These are phyloP conservation scores for Zymoseptoria ardabiliae DNA, from an alignment of 2,329 filamentous ascomycete genomes.

Conservation along the genomic window DNA sequence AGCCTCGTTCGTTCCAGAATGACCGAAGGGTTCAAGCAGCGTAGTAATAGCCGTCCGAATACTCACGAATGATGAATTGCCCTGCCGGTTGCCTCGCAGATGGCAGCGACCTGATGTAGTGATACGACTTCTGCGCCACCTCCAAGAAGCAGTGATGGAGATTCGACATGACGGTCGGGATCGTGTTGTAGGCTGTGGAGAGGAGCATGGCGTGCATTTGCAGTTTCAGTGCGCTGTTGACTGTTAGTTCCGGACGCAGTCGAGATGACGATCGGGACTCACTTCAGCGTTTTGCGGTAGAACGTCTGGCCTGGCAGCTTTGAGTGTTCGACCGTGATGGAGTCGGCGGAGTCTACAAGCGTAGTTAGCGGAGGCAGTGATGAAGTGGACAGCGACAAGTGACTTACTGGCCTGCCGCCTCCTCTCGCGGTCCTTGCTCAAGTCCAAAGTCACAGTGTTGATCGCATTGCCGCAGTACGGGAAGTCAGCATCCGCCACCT, in stretches of 20 bases:
- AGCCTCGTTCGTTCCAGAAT: background rate
- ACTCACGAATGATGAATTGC: constrained; percentile 54
- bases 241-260: constrained; percentile 39
- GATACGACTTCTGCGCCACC: constrained; percentile 65
- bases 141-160: constrained; percentile 68
- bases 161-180: constrained; percentile 62
- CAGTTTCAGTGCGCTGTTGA: constrained; percentile 60
- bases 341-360: constrained; percentile 52
- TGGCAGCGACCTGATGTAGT: constrained; percentile 55
- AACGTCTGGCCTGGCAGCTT: constrained; percentile 69
- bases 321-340: constrained; percentile 70
- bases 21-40: background rate
- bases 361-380: constrained; percentile 11
- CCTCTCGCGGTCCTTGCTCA: constrained; percentile 60
- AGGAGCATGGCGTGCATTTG: constrained; percentile 80
- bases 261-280: background rate
- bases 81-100: constrained; percentile 48
- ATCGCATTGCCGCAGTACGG: constrained; percentile 84
- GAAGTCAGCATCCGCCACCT: constrained; percentile 47
- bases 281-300: constrained; percentile 64
- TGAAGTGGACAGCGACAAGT: constrained; percentile 2
- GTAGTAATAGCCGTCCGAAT: constrained; percentile 1
- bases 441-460: constrained; percentile 64
- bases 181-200: constrained; percentile 70
- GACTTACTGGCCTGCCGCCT: constrained; percentile 45